phyloP scores from a whole-genome alignment of 2,329 filamentous ascomycete genomes.

The Fonsecaea pugnacius region DNA sequence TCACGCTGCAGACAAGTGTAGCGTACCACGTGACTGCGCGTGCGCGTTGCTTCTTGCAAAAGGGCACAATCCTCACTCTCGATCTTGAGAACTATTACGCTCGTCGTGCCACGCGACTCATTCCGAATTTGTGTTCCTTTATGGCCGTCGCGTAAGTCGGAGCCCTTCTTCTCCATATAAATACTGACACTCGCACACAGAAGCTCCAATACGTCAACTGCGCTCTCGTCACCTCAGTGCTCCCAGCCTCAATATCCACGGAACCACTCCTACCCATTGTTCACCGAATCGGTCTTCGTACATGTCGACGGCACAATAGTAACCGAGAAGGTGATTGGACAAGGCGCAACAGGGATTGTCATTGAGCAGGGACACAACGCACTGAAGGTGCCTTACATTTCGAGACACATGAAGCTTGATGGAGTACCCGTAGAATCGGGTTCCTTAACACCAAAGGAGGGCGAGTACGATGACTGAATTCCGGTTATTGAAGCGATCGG shows the following conservation, averaged over 20 bases:
- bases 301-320: conserved; percentile 32
- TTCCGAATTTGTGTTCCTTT: too few relatives aligned
- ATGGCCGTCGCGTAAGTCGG: too few relatives aligned
- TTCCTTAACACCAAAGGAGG: conserved; percentile 29
- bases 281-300: conserved; percentile 25
- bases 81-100: too few relatives aligned
- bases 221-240: too few relatives aligned
- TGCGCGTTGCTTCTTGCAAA: too few relatives aligned
- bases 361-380: conserved; percentile 33
- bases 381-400: conserved; percentile 34
- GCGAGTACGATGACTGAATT: conserved; percentile 31
- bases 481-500: conserved; percentile 27
- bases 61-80: too few relatives aligned
- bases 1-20: too few relatives aligned
- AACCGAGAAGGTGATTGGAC: conserved; percentile 30
- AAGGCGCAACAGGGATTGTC: conserved; percentile 34
- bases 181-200: too few relatives aligned
- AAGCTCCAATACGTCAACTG: too few relatives aligned
- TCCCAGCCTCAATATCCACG: neutral
- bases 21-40: too few relatives aligned
- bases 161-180: too few relatives aligned
- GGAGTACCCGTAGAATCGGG: conserved; percentile 26
- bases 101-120: too few relatives aligned
- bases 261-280: neutral
- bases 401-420: conserved; percentile 28